Evolutionary conservation across 176 grass and related monocot species (phyloP).

Genomic region (Puccinellia tenuiflora): DNA sequence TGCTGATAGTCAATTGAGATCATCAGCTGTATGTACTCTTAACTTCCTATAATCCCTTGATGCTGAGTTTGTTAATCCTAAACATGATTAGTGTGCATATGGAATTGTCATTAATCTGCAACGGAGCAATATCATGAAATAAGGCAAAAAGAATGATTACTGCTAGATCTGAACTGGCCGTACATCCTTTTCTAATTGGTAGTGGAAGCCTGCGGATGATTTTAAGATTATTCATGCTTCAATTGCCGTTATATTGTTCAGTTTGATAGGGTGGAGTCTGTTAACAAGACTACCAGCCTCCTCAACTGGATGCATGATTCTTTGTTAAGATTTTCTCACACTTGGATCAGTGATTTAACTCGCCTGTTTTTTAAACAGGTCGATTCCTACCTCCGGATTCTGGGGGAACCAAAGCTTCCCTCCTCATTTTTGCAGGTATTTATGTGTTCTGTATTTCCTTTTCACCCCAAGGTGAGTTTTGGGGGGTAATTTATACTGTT

Average conservation of each 20-base stretch:
- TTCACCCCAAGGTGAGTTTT: not conserved
- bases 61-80: not conserved
- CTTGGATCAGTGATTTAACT: not conserved
- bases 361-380: conserved; percentile 50
- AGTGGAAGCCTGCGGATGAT: not conserved
- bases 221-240: not conserved
- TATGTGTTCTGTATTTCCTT: conserved; percentile 21
- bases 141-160: not conserved
- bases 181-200: not conserved
- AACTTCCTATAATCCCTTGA: not conserved
- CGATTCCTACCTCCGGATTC: conserved; percentile 88
- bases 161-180: not conserved
- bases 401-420: conserved; percentile 97
- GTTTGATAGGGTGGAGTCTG: not conserved
- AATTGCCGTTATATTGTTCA: not conserved
- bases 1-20: conserved; percentile 94
- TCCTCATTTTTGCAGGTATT: conserved; percentile 93
- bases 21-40: conserved; percentile 84
- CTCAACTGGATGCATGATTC: conserved; percentile 7
- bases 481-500: conserved; percentile 12
- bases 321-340: not conserved
- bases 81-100: not conserved
- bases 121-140: not conserved
- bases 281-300: not conserved
- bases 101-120: not conserved